Percentiles rank a stretch among this genome's conserved stretches.
phyloP scores from a whole-genome alignment of 2,329 filamentous ascomycete species.

The Bipolaris bicolor region DNA sequence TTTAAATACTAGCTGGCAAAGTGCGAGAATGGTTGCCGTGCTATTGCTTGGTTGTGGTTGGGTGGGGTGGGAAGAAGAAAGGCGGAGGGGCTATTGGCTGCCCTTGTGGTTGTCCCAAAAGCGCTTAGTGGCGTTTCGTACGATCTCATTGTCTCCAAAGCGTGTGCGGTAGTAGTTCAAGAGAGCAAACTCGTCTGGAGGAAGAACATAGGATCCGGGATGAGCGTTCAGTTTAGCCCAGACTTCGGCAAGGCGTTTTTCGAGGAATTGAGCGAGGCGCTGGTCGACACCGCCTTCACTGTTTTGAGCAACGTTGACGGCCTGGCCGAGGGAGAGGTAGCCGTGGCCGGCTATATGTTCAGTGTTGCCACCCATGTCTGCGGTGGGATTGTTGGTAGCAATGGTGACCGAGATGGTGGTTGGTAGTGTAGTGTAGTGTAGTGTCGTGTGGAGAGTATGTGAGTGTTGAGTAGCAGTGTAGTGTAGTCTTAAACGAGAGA shows the following conservation, averaged over 20 bases:
- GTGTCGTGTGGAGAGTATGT: too few species aligned
- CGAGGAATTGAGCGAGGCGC: slow-evolving; percentile 68
- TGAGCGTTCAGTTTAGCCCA: slow-evolving; percentile 71
- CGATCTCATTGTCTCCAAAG: slow-evolving; percentile 61
- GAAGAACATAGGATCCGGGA: slow-evolving; percentile 75
- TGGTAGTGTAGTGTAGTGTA: not conserved
- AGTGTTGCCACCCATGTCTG: slow-evolving; percentile 51
- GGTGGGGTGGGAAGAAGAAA: slow-evolving; percentile 4
- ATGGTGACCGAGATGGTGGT: not conserved
- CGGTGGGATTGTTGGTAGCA: slow-evolving; percentile 8
- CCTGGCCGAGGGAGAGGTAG: slow-evolving; percentile 64
- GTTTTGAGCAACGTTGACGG: slow-evolving; percentile 77
- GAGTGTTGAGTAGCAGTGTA: not conserved
- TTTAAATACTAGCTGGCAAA: not conserved
- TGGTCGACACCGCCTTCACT: slow-evolving; percentile 71
- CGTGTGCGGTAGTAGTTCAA: slow-evolving; percentile 83
- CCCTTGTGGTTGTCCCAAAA: slow-evolving; percentile 61
- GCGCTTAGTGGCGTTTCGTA: slow-evolving; percentile 60
- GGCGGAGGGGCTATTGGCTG: slow-evolving; percentile 22
- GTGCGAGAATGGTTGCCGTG: not conserved
- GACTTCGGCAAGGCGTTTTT: slow-evolving; percentile 62
- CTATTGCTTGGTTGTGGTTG: not conserved
- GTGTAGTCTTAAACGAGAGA: slow-evolving; percentile 30
- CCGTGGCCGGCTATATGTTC: slow-evolving; percentile 50
- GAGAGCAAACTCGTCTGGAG: slow-evolving; percentile 77